Evolutionary conservation across 257 asterid species (phyloP).

Genomic region (Solanum arcanum): DNA sequence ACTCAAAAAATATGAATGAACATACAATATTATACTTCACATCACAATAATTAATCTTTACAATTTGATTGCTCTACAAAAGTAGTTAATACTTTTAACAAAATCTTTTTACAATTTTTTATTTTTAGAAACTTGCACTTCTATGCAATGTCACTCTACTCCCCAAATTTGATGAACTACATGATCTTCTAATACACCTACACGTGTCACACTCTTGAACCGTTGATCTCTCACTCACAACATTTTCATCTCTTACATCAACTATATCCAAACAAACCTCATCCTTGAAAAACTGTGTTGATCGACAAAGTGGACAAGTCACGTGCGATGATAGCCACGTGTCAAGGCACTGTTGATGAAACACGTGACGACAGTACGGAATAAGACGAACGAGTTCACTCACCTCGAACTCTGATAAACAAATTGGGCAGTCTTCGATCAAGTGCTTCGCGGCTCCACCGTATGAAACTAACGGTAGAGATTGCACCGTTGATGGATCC

Average conservation of each 20-base stretch:
- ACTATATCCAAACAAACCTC: conserved; percentile 39
- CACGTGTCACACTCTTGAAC: conserved; percentile 16
- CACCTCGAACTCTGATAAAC: conserved; percentile 53
- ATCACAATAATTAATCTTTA: not conserved
- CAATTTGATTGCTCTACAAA: not conserved
- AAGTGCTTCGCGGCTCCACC: conserved; percentile 30
- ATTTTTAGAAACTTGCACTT: conserved; percentile 25
- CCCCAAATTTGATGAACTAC: conserved; percentile 5
- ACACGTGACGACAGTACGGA: conserved; percentile 75
- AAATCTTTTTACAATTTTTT: not conserved
- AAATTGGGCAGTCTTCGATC: conserved; percentile 55
- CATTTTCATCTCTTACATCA: not conserved
- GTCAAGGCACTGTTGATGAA: conserved; percentile 61
- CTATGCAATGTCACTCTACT: conserved; percentile 9
- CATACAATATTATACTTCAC: not conserved
- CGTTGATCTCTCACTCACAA: conserved; percentile 15
- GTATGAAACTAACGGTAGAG: conserved; percentile 48
- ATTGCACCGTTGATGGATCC: conserved; percentile 22
- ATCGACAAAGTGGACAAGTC: conserved; percentile 79
- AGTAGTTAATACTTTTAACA: not conserved
- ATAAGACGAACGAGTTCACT: conserved; percentile 43
- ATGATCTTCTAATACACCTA: conserved; percentile 4
- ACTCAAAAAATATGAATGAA: not conserved
- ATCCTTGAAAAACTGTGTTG: conserved; percentile 35
- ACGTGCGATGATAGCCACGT: conserved; percentile 72